Conservation (phyloP, 805 yeast genomes). For the Hanseniaspora occidentalis region DNA sequence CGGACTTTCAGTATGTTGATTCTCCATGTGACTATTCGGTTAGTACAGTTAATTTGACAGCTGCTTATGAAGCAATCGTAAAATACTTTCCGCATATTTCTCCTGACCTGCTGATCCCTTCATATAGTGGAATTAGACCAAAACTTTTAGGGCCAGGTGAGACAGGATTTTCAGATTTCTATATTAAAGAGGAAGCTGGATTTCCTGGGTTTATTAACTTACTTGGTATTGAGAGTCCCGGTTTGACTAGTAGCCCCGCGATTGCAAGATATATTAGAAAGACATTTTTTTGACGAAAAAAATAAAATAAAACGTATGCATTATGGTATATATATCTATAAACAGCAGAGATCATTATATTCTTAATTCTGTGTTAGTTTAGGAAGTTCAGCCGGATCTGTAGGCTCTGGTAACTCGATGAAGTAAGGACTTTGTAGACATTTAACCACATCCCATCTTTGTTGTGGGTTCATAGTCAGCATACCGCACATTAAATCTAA, state of each 20-base stretch:
- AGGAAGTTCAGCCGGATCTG: conserved; percentile 34
- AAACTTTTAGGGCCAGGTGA: conserved; percentile 40
- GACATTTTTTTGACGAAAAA: conserved; percentile 7
- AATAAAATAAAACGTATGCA: background rate
- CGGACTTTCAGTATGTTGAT: conserved; percentile 75
- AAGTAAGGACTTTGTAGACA: conserved; percentile 62
- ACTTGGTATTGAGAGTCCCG: conserved; percentile 84
- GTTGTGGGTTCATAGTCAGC: conserved; percentile 68
- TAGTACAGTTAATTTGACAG: conserved; percentile 33
- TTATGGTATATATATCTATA: background rate
- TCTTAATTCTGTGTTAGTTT: conserved; percentile 3
- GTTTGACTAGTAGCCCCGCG: conserved; percentile 72
- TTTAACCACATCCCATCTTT: conserved; percentile 49
- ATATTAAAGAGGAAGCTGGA: conserved; percentile 56
- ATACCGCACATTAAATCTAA: conserved; percentile 60
- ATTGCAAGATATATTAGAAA: conserved; percentile 59
- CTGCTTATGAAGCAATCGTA: conserved; percentile 45
- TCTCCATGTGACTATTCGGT: conserved; percentile 36
- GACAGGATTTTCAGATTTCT: conserved; percentile 54
- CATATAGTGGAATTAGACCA: conserved; percentile 79
- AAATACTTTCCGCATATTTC: conserved; percentile 54
- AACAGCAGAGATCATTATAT: background rate
- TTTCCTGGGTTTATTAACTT: conserved; percentile 70
- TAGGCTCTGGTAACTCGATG: conserved; percentile 60
- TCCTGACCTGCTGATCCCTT: conserved; percentile 40